Base-by-base conservation (phyloP, 2,329 filamentous ascomycete genomes). In the Alternaria conjuncta region DNA sequence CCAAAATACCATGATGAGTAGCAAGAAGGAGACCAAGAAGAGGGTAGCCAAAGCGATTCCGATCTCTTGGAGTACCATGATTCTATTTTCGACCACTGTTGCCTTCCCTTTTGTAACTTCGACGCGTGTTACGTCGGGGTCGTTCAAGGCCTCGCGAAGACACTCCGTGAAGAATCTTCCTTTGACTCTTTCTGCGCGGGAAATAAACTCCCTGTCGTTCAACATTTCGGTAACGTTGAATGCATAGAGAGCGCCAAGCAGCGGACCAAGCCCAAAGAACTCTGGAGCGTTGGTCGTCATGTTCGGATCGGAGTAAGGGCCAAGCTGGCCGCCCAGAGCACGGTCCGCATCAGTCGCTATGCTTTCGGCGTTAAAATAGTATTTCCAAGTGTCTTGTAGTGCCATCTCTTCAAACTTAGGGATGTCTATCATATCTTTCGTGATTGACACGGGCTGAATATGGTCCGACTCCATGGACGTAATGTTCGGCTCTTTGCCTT, bases 121-220 rank as follows among this genome's bases (percentile, higher is more conserved):
- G 32, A 36, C 32, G 32, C 32, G 8, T 36, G 32, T 36, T 36
- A 60, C 18, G 5, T 65, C 36, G 3, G 60, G 30, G 12, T 43
- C 20, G 10, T 25, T 54, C 11, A 72, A 30, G 5, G 70, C 51
- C 12, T 67, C 63, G n/a, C 60, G 65, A 2, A 72, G 13, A 4
- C 43, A 51, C 30, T 74, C 68, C 15, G 56, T 62, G 6, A 71
- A 69, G 23, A 72, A 63, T 5, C 71, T 65, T 12, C 69, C 64
- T 51, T 71, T 74, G n/a, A 67, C 50, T 26, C 49, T 59, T 12
- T 44, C 57, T 12, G 67, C 66, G 6, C 3, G 56, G 57, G 12
- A 70, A 3, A 41, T 65, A n/a, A 25, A 10, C n/a, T 36, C 32
- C 32, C 7, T 36, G 41, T 44, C 41, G 6, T 44, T 6, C n/a